Evolutionary conservation across 2,329 filamentous ascomycete genomes (phyloP), one percentile per base, ranked within the genome.

Genomic region (Zymoseptoria brevis): DNA sequence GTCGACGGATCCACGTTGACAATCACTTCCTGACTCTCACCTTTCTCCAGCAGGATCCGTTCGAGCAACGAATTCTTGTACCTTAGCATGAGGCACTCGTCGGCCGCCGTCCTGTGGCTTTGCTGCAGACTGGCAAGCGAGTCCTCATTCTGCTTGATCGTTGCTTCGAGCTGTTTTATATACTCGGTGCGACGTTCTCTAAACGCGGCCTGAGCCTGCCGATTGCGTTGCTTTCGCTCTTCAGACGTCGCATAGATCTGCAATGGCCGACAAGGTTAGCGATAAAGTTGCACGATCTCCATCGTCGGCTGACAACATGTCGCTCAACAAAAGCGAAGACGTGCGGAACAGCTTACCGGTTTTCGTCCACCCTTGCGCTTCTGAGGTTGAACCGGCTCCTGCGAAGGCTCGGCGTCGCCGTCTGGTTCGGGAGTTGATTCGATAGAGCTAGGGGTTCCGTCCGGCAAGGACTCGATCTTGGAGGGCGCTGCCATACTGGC

Each of bases 211-310:
- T 99, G 94, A 53, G 94, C 94, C 79, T 97, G 94, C 68, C 94
- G 83, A 73, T 99, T 99, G 66, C 94, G 86, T 77, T 97, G 94
- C 79, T 99, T 97, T 71, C 94, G 87, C 77, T 99, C 94, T 76
- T 99, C 94, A 9, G 94, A 97, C 41, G 94, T 99, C 57, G 94
- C 94, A 81, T 99, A 99, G 65, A 96, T 96, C 93, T 96, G 62
- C 50, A 54, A 60, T 54, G 19, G 55, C n/a, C 19, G 21, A 16
- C 35, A 45, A 45, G 16, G 30, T 63, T 45, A 64, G 60, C 52
- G 13, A 52, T 53, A 56, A 63, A 64, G 57, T 57, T 66, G 60
- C 65, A 70, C 66, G 64, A 56, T 19, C 49, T 24, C 48, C 29
- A 49, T 50, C 35, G 35, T 45, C 6, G 57, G 59, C 55, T 59